phyloP scores from a whole-genome alignment of 148 eudicot species.

The Diospyros lotus region DNA sequence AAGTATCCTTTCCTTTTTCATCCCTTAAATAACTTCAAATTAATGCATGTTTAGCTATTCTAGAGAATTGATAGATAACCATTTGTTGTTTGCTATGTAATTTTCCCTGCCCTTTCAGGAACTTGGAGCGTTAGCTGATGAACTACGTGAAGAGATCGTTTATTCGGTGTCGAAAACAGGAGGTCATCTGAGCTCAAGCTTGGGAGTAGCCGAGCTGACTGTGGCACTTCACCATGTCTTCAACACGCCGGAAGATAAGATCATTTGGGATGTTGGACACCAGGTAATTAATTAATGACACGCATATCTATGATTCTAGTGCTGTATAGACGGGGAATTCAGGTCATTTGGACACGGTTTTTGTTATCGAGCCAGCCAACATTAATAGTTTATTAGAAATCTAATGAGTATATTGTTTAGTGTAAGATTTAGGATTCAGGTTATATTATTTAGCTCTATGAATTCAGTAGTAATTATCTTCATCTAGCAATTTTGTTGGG shows the following conservation, averaged over 20 bases:
- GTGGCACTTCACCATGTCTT: constrained; percentile 38
- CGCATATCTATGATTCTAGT: not conserved
- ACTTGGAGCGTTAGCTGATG: constrained; percentile 26
- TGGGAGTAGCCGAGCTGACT: constrained; percentile 35
- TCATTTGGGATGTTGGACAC: constrained; percentile 43
- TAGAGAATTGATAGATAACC: not conserved
- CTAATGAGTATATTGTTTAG: no score
- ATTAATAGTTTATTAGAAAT: no score
- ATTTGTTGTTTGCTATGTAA: not conserved
- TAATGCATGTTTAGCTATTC: no score
- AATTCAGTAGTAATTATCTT: no score
- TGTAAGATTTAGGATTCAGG: not conserved
- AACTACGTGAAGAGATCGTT: constrained; percentile 30
- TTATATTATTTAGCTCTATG: not conserved
- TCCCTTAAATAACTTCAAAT: no score
- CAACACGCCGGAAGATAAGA: constrained; percentile 31
- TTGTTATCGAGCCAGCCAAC: no score
- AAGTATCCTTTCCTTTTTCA: not conserved
- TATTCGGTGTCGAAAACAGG: constrained; percentile 32
- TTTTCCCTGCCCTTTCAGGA: constrained; percentile 16
- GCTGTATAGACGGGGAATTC: no score
- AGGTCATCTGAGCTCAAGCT: constrained; percentile 36
- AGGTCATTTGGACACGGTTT: no score
- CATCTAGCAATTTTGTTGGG: no score
- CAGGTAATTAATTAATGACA: constrained; percentile 18